Evolutionary conservation across 139 green algal genomes (phyloP), one percentile per base, ranked within the genome.

Genomic region (Diplosphaera chodatii): DNA sequence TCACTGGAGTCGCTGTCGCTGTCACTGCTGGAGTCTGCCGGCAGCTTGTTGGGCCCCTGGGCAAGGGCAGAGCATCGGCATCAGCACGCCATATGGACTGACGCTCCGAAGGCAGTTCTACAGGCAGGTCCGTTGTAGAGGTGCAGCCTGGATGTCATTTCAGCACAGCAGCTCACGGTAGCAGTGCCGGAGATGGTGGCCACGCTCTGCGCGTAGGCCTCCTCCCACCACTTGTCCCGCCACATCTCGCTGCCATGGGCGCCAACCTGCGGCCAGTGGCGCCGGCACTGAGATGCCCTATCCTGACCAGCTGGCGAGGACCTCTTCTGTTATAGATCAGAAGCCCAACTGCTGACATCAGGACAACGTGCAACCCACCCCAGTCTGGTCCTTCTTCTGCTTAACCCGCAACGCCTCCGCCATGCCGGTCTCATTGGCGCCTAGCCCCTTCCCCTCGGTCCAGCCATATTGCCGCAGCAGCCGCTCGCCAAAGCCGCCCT

Each of bases 391-490:
- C 34, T 95, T 85, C 78, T 96, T 96, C 64, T 94, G 87, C 74
- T 89, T 91, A 25, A 93, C 88, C 63, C 91, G 73, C 13, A 96
- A 80, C 0, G 90, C 87, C 28, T 87, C 80, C 28, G 78, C 84
- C 68, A 92, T 92, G 37, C 92, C 92, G 1, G 80, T 29, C 21
- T 83, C 84, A 0, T 88, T 66, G 34, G 85, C 88, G 16, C 92
- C 90, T 0, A 95, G 79, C 0, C 91, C 91, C 32, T 92, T 70
- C 5, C 92, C 92, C 22, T 91, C 82, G 23, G 80, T 64, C 92
- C 92, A 97, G 32, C 92, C 92, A 79, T 92, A 88, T 18, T 73
- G 74, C 63, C 90, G 82, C 56, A 97, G 79, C 78, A 97, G 80
- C 22, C 77, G 74, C 77, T 96, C 90, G 0, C 92, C 92, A 64